A percentile compares a stretch with the other conserved stretches of the same genome.
phyloP scores from a whole-genome alignment of 192 early-diverging fungal genomes.

The Umbelopsis sp. region DNA sequence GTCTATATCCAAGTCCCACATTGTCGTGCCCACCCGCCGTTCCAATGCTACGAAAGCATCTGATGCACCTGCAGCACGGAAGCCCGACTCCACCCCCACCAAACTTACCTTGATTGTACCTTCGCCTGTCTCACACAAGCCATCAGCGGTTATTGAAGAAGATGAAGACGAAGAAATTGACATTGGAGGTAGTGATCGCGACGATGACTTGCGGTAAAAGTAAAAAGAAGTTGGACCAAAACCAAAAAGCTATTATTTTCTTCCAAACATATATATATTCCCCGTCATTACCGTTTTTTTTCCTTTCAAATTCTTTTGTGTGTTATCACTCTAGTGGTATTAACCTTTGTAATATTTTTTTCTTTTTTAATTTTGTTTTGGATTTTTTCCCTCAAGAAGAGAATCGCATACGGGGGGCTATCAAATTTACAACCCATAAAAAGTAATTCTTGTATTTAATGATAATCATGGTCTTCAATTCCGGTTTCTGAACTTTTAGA shows the following conservation, averaged over 20 bases:
- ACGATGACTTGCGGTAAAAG: constrained; percentile 55
- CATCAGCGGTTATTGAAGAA: neutral
- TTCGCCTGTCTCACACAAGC: neutral
- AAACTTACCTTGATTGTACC: constrained; percentile 14
- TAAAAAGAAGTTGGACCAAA: neutral
- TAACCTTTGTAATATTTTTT: neutral
- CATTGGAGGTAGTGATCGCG: constrained; percentile 57
- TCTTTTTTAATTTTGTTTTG: neutral
- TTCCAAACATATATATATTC: neutral
- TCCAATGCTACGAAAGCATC: constrained; percentile 11
- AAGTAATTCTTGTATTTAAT: constrained; percentile 15
- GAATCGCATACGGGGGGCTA: neutral
- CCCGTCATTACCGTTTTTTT: neutral
- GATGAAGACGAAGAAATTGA: constrained; percentile 60
- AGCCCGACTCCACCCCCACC: neutral
- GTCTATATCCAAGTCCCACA: neutral
- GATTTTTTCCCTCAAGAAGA: constrained; percentile 5
- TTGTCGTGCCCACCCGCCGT: constrained; percentile 5
- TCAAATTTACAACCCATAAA: constrained; percentile 13
- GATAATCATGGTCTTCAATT: neutral
- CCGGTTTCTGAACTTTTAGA: neutral
- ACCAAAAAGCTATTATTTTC: no score
- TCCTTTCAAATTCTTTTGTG: neutral
- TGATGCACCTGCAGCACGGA: neutral
- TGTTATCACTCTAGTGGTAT: neutral